Evolutionary conservation across 2,329 filamentous ascomycete genomes (phyloP).

Genomic region (Nannizzia gypsea): DNA sequence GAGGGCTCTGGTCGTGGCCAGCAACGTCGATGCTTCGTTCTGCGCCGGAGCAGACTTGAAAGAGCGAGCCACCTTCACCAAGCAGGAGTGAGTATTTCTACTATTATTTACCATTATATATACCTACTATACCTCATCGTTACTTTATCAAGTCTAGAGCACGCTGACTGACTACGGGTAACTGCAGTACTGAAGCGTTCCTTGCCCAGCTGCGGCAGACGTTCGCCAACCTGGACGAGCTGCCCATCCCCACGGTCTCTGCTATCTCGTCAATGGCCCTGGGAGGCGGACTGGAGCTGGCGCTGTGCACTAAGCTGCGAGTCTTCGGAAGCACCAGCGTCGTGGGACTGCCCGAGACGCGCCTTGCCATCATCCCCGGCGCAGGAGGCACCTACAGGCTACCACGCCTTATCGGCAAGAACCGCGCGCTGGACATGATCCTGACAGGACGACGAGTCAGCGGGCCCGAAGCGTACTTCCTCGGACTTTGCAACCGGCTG

Average conservation of each 20-base stretch:
- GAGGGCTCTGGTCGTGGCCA: constrained; percentile 70
- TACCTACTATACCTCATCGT: too few relatives aligned
- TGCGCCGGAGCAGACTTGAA: constrained; percentile 94
- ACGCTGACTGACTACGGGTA: neutral
- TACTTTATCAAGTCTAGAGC: constrained; percentile 1
- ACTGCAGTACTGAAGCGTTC: constrained; percentile 61
- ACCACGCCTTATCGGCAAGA: constrained; percentile 64
- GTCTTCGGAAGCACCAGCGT: constrained; percentile 68
- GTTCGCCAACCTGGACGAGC: constrained; percentile 57
- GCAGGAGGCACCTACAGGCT: constrained; percentile 87
- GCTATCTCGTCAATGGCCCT: constrained; percentile 77
- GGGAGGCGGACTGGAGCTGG: constrained; percentile 87
- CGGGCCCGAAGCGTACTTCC: constrained; percentile 76
- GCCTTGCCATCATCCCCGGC: constrained; percentile 86
- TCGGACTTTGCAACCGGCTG: constrained; percentile 80
- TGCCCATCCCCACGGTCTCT: constrained; percentile 82
- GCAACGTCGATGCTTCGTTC: constrained; percentile 74
- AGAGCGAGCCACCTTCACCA: constrained; percentile 64
- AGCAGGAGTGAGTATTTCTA: constrained; percentile 56
- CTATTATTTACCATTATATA: neutral
- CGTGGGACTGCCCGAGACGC: constrained; percentile 80
- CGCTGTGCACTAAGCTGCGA: constrained; percentile 77
- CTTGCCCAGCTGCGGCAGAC: constrained; percentile 64
- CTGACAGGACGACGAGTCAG: constrained; percentile 78
- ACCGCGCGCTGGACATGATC: constrained; percentile 77